Evolutionary conservation across 768 basidiomycete species (phyloP).

Genomic region (Tulasnella sp.): DNA sequence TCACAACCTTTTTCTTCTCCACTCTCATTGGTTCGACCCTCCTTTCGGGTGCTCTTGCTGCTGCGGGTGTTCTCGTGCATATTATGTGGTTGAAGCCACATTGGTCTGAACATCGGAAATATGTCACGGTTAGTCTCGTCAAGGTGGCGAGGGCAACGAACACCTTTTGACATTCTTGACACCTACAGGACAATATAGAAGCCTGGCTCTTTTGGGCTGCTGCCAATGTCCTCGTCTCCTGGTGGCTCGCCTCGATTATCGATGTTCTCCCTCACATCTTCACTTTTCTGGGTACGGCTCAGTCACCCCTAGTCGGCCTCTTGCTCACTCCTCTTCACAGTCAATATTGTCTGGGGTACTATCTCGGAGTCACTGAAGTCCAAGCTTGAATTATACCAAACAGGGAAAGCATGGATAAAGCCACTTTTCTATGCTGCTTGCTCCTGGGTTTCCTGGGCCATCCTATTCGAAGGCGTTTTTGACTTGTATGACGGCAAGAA

Average conservation of each 20-base stretch:
- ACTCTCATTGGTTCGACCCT: slow-evolving; percentile 61
- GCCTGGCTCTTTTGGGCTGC: slow-evolving; percentile 79
- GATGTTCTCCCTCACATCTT: slow-evolving; percentile 50
- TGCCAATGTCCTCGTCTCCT: slow-evolving; percentile 62
- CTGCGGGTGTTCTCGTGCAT: slow-evolving; percentile 50
- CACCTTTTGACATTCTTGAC: neutral
- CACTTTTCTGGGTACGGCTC: slow-evolving; percentile 23
- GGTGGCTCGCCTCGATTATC: slow-evolving; percentile 62
- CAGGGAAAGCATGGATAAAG: slow-evolving; percentile 47
- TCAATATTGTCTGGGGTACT: slow-evolving; percentile 59
- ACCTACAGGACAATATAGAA: slow-evolving; percentile 40
- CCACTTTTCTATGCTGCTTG: slow-evolving; percentile 61
- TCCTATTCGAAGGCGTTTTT: slow-evolving; percentile 59
- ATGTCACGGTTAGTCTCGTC: slow-evolving; percentile 31
- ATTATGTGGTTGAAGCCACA: slow-evolving; percentile 59
- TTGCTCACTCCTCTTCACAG: slow-evolving; percentile 27
- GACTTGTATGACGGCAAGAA: slow-evolving; percentile 37
- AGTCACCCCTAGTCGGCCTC: neutral
- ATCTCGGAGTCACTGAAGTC: slow-evolving; percentile 57
- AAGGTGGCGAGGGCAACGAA: neutral
- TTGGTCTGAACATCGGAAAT: slow-evolving; percentile 42
- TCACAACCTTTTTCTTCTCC: slow-evolving; percentile 52
- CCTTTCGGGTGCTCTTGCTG: slow-evolving; percentile 46
- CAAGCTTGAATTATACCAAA: slow-evolving; percentile 54
- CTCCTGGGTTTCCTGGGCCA: slow-evolving; percentile 60